These are phyloP conservation scores for Auriscalpium orientale DNA, from an alignment of 768 basidiomycete genomes.

Conservation along the genomic window DNA sequence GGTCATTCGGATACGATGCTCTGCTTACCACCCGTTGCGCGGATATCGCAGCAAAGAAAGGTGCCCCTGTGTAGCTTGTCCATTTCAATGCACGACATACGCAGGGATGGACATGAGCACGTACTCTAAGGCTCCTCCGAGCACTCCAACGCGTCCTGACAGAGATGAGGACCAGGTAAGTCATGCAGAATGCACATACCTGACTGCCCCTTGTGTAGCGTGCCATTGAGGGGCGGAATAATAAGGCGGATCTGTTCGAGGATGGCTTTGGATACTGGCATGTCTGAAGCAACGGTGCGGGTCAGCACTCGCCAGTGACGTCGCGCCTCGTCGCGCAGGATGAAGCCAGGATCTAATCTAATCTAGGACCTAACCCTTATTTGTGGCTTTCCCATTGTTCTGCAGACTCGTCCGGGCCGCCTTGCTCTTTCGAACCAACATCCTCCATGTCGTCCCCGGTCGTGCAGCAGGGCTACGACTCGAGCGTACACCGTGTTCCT, in stretches of 20 bases:
- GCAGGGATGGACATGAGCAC: slow-evolving; percentile 22
- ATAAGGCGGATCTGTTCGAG: slow-evolving; percentile 70
- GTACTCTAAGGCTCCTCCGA: slow-evolving; percentile 92
- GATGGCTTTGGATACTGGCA: slow-evolving; percentile 56
- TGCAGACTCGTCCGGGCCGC: too few relatives aligned
- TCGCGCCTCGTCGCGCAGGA: too few relatives aligned
- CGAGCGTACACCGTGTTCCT: too few relatives aligned
- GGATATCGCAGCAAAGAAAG: slow-evolving; percentile 91
- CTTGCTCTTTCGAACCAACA: too few relatives aligned
- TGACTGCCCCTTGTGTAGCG: slow-evolving; percentile 92
- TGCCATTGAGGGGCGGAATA: slow-evolving; percentile 84
- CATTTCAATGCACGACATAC: not conserved
- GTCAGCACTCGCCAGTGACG: too few relatives aligned
- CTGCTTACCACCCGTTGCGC: slow-evolving; percentile 74
- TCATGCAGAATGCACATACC: slow-evolving; percentile 36
- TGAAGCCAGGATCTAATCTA: too few relatives aligned
- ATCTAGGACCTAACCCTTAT: too few relatives aligned
- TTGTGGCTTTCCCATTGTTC: too few relatives aligned
- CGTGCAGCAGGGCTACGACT: too few relatives aligned
- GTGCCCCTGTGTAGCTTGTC: slow-evolving; percentile 88
- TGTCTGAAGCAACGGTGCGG: slow-evolving; percentile 24
- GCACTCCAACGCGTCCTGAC: slow-evolving; percentile 80
- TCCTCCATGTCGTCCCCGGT: too few relatives aligned
- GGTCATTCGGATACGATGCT: slow-evolving; percentile 7
- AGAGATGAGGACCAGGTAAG: not conserved